Evolutionary conservation across 2,329 filamentous ascomycete species (phyloP), one percentile per base, ranked within the genome.

Genomic region (Ascocoryne sarcoides): DNA sequence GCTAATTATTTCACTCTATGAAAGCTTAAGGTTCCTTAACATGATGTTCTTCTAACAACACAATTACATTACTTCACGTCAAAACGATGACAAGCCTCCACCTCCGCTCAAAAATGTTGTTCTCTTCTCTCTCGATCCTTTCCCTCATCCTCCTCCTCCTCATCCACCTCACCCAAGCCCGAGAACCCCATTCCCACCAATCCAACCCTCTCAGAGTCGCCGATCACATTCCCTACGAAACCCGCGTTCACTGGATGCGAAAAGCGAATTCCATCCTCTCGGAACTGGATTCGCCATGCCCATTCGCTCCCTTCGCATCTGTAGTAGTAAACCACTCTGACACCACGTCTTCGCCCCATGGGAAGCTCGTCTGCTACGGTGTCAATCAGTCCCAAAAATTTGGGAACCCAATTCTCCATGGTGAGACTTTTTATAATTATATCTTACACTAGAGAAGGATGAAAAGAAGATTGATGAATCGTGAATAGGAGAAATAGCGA

Each of bases 251-350:
- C 51, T 76, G 71, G 70, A 75, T 77, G 67, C 63, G 69, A 14
- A 54, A 60, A 23, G 69, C 71, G 14, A 71, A 68, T 43, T 50
- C 61, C 17, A 67, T 66, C 1, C 60, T 75, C 4, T 49, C 54
- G n/a, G 57, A 64, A 16, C 53, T 65, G 16, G 50, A 49, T 14
- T 62, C 60, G 1, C 69, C 71, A 2, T 77, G 73, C 50, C 70
- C 70, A 0, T 73, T 70, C 45, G 65, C 62, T 5, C 67, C 73
- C 4, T 76, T 75, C 51, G 71, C 69, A 3, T 63, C 66, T 10
- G 71, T 66, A 16, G 65, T 76, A 40, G 73, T 76, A 10, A 76
- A 76, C 49, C 73, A 76, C 49, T 74, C 70, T 0, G 52, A 46
- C 32, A 43, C 45, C 2, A 43, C 48, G 17, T 47, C 47, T 16